Evolutionary conservation across 306 rosid genomes (phyloP).

Genomic region (Citrullus mucosospermus): DNA sequence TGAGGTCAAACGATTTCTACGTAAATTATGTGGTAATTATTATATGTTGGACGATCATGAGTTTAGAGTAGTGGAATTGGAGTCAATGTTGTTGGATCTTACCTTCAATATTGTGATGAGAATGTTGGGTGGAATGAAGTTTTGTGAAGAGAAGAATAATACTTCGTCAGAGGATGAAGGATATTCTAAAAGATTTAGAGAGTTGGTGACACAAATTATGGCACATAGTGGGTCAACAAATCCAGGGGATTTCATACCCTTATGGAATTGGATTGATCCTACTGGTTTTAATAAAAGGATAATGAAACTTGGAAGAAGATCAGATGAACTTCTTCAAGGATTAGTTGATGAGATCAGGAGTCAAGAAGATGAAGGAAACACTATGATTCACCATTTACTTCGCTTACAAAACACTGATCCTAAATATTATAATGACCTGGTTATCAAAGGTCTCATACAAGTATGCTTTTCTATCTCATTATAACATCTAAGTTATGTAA

Average conservation of each 20-base stretch:
- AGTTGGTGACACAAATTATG: background rate
- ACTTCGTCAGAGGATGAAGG: background rate
- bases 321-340: background rate
- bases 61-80: background rate
- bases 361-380: background rate
- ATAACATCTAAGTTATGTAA: too few relatives aligned
- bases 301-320: background rate
- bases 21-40: background rate
- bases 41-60: background rate
- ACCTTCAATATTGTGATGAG: background rate
- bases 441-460: background rate
- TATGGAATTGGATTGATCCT: background rate
- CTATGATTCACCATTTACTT: background rate
- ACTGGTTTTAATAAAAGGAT: background rate
- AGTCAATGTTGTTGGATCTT: background rate
- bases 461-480: background rate
- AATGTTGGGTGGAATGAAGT: background rate
- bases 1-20: background rate
- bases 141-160: background rate
- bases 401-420: background rate
- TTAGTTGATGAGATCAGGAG: background rate
- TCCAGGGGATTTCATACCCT: background rate
- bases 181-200: background rate
- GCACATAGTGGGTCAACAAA: background rate
- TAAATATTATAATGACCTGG: background rate